These are phyloP conservation scores for Flaveria floridana DNA, from an alignment of 140 eudicot genomes.

Conservation along the genomic window DNA sequence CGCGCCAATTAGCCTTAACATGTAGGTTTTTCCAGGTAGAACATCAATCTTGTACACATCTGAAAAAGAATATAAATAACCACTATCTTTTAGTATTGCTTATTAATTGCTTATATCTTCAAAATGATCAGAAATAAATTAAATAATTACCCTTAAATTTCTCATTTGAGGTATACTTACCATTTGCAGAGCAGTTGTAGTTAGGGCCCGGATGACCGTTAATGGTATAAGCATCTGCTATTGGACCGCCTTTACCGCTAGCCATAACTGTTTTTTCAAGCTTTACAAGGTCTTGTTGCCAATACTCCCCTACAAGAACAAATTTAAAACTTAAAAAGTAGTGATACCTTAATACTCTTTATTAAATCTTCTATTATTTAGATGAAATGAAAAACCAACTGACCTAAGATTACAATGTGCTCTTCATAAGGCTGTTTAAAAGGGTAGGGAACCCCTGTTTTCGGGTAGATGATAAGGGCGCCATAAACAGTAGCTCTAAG, in stretches of 20 bases:
- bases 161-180: constrained; percentile 20
- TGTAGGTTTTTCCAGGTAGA: constrained; percentile 65
- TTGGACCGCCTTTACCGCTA: constrained; percentile 60
- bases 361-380: background rate
- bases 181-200: constrained; percentile 67
- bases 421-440: constrained; percentile 65
- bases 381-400: constrained; percentile 6
- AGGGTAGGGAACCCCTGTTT: constrained; percentile 65
- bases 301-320: constrained; percentile 61
- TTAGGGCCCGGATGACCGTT: constrained; percentile 87
- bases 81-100: background rate
- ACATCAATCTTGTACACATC: constrained; percentile 66
- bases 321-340: background rate
- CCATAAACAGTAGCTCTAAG: constrained; percentile 83
- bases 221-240: constrained; percentile 73
- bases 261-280: constrained; percentile 56
- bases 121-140: background rate
- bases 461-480: constrained; percentile 66
- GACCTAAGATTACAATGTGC: constrained; percentile 59
- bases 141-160: background rate
- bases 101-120: too few species aligned
- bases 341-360: background rate
- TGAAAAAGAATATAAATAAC: constrained; percentile 23
- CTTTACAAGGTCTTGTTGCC: constrained; percentile 52
- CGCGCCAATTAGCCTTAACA: constrained; percentile 68